Evolutionary conservation across 2,329 filamentous ascomycete genomes (phyloP), one percentile per base, ranked within the genome.

Genomic region (Curvularia sp.): DNA sequence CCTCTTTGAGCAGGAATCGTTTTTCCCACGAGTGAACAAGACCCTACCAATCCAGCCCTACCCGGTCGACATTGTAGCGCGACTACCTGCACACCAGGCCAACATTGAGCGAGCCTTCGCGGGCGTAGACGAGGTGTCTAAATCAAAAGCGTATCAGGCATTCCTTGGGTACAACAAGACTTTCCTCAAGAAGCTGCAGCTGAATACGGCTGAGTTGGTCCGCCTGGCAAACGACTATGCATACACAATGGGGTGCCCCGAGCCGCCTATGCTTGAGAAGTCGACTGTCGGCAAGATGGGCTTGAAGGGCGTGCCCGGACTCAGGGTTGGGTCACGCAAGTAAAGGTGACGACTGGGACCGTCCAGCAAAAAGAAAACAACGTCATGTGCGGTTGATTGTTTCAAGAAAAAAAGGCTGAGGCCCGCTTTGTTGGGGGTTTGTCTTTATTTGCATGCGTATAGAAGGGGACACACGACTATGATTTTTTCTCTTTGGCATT

Each of bases 11-110:
- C 76, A 77, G 52, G 84, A 86, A 63, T 77, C 78, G 6, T 86
- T 83, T 75, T 85, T 85, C 70, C 69, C 82, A 24, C 75, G 74
- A 35, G 72, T 74, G 55, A 84, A 85, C 69, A 81, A 72, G 59
- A 76, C 79, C 31, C 70, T 85, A 18, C 82, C 82, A 18, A 84
- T 85, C 66, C 71, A 82, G 30, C 77, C 82, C 2, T 82, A 85
- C 61, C 79, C 82, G 1, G 71, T 75, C 13, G 74, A 78, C 22
- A 75, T 85, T 56, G 69, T 73, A 7, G 67, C 72, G 12, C 66
- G 70, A 9, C 73, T 79, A 31, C 54, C 74, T 7, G 58, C 70
- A 24, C 75, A 73, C 61, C 64, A 75, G 35, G 41, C 63, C 5
- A 68, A 66, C 5, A 71, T 81, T 47, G 64, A 68, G 20, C 59